Evolutionary conservation across 305 asterid genomes (phyloP).

Genomic region (Stenogyne calaminthoides): DNA sequence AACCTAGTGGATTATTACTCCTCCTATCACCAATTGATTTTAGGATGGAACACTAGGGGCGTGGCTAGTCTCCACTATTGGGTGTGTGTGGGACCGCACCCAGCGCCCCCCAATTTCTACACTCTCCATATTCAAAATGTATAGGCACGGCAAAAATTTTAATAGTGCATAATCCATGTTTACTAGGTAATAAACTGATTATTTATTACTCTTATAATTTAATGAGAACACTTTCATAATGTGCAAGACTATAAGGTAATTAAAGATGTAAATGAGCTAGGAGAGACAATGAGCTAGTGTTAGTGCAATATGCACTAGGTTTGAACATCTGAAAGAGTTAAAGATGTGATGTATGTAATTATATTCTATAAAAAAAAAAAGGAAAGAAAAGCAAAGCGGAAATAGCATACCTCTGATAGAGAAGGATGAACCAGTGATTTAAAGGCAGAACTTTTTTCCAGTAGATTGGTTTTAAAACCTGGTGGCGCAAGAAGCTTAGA

Average conservation of each 20-base stretch:
- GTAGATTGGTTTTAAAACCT: constrained; percentile 64
- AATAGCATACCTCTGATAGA: constrained; percentile 54
- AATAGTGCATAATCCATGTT: not conserved
- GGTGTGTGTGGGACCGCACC: no score
- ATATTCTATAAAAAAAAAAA: not conserved
- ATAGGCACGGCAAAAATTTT: not conserved
- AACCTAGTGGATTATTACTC: no score
- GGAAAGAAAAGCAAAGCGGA: not conserved
- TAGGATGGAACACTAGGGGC: no score
- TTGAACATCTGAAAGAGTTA: not conserved
- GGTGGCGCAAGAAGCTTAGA: constrained; percentile 92
- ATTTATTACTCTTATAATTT: not conserved
- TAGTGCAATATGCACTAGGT: not conserved
- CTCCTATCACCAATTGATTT: no score
- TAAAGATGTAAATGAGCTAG: not conserved
- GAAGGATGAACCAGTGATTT: constrained; percentile 53
- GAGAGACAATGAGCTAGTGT: not conserved
- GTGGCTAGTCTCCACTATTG: no score
- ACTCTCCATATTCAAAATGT: not conserved
- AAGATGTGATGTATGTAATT: constrained; percentile 13
- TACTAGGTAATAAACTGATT: not conserved
- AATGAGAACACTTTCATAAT: not conserved
- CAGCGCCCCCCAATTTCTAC: no score
- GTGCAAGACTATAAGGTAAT: not conserved
- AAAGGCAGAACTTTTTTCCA: constrained; percentile 64